Evolutionary conservation across 768 basidiomycete species (phyloP).

Genomic region (Arthromyces matolae): DNA sequence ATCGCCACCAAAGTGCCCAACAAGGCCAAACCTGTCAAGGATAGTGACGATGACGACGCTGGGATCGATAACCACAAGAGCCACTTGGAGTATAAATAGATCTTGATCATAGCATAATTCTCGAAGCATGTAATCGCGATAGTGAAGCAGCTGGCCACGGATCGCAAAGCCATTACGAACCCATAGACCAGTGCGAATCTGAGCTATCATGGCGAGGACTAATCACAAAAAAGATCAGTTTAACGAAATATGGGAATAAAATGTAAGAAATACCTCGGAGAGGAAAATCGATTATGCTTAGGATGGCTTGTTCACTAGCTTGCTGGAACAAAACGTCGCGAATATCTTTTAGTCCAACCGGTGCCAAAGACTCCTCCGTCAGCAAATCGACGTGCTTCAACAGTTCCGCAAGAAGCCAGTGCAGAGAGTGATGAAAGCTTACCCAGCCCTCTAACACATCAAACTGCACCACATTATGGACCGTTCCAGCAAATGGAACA

Average conservation of each 20-base stretch:
- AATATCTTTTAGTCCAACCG: conserved; percentile 51
- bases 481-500: conserved; percentile 57
- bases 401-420: conserved; percentile 87
- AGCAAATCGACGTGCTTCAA: conserved; percentile 79
- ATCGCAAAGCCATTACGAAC: conserved; percentile 96
- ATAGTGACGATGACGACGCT: conserved; percentile 78
- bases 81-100: conserved; percentile 75
- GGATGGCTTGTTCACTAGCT: conserved; percentile 62
- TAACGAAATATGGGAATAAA: background rate
- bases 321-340: conserved; percentile 59
- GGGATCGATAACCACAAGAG: conserved; percentile 75
- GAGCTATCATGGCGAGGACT: conserved; percentile 91
- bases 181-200: conserved; percentile 94
- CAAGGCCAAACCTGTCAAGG: conserved; percentile 84
- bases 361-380: conserved; percentile 47
- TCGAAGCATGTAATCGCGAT: conserved; percentile 92
- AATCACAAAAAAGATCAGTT: background rate
- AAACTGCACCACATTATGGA: conserved; percentile 68
- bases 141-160: conserved; percentile 91
- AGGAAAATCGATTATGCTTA: conserved; percentile 85
- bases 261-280: conserved; percentile 58
- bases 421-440: conserved; percentile 89
- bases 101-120: conserved; percentile 98
- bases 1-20: conserved; percentile 75
- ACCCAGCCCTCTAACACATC: conserved; percentile 80